Evolutionary conservation across 2,329 filamentous ascomycete genomes (phyloP), one percentile per base, ranked within the genome.

Genomic region (Diaporthe aspalathi): DNA sequence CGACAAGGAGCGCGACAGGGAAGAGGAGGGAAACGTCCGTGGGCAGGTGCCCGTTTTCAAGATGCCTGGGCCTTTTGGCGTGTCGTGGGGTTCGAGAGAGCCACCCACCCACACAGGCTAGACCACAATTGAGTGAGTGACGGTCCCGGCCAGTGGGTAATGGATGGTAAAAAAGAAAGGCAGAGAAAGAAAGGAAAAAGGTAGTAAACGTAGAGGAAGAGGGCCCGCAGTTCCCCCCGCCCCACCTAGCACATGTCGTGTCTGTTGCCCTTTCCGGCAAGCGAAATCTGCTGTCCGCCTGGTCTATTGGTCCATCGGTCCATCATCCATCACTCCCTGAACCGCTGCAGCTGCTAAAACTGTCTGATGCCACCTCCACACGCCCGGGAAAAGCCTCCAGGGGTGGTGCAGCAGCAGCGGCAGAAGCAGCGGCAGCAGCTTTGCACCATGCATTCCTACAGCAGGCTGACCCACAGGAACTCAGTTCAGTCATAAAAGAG

Each of bases 221-320:
- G n/a, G n/a, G n/a, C n/a, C n/a, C n/a, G n/a, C n/a, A n/a, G n/a
- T n/a, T n/a, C n/a, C n/a, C n/a, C 32, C 66, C 29, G 32, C 53
- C 53, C 50, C 53, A 68, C 53, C 35, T 22, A 50, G 32, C 67
- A 60, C 54, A 52, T 68, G 53, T 65, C 53, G 53, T 60, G 63
- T 32, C 40, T 50, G 43, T 50, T 68, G 53, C 67, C 67, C 29
- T 52, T 60, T 60, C 67, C 43, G 67, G 67, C 47, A 68, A 68
- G 53, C 35, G 12, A 68, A 12, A 45, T 60, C 43, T 29, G 54
- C 54, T 52, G 47, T 68, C 22, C 53, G 43, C 22, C n/a, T 22
- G 16, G 56, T 43, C 56, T 60, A 68, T 68, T 68, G 67, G 67
- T 50, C 67, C 53, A 60, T 60, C 67, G n/a, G n/a, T n/a, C n/a